Conservation (phyloP, 2,329 filamentous ascomycete genomes). For the Trichoderma atrobrunneum region DNA sequence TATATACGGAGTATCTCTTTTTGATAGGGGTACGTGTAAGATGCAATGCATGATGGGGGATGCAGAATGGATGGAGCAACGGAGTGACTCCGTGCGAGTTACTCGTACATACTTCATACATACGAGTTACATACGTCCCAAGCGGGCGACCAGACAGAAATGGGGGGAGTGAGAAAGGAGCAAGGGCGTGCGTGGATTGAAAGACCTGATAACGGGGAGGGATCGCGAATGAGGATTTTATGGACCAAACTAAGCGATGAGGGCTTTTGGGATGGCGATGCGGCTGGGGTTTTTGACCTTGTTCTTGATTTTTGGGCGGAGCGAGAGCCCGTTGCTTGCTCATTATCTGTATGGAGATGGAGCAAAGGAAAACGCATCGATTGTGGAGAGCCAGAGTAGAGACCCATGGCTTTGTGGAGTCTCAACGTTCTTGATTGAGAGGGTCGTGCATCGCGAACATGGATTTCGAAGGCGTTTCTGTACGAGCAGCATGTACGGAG, state of each 20-base stretch:
- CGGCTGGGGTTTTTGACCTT: neutral
- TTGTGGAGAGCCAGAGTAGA: neutral
- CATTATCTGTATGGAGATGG: neutral
- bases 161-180: neutral
- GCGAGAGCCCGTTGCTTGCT: neutral
- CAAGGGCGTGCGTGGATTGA: constrained; percentile 1
- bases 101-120: neutral
- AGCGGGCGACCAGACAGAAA: neutral
- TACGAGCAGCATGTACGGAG: neutral
- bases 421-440: constrained; percentile 8
- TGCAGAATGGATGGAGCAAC: constrained; percentile 2
- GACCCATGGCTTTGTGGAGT: constrained; percentile 7
- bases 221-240: neutral
- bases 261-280: neutral
- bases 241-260: constrained; percentile 1
- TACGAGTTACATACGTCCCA: neutral
- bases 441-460: constrained; percentile 13
- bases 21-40: neutral
- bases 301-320: neutral
- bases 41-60: neutral
- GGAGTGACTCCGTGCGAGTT: neutral
- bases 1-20: neutral
- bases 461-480: neutral
- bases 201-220: neutral
- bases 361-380: neutral